Evolutionary conservation across 2,329 filamentous ascomycete genomes (phyloP).

Genomic region (Paracorniculantispora psalliotae): DNA sequence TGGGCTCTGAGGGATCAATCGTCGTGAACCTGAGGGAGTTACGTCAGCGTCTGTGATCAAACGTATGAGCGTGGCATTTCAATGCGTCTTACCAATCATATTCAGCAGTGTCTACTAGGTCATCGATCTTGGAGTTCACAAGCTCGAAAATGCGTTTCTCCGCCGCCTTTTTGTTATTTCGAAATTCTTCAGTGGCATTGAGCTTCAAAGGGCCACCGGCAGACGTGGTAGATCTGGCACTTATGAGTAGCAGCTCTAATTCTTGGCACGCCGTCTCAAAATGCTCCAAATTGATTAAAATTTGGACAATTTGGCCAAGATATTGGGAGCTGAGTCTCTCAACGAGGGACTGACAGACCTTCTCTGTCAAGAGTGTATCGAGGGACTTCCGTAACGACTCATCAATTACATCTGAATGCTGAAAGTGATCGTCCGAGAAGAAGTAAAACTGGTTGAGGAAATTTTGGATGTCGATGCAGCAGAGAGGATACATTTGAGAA

Average conservation of each 20-base stretch:
- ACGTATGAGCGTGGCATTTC: slow-evolving; percentile 14
- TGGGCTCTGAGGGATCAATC: slow-evolving; percentile 64
- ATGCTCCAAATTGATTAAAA: slow-evolving; percentile 94
- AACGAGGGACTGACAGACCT: slow-evolving; percentile 86
- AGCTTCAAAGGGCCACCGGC: slow-evolving; percentile 76
- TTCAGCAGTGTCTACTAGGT: slow-evolving; percentile 92
- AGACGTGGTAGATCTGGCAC: slow-evolving; percentile 75
- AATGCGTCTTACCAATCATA: slow-evolving; percentile 70
- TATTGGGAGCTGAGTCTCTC: slow-evolving; percentile 89
- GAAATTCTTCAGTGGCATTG: slow-evolving; percentile 79
- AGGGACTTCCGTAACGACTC: slow-evolving; percentile 84
- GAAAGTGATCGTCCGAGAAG: slow-evolving; percentile 94
- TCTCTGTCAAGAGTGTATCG: slow-evolving; percentile 89
- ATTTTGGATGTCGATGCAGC: slow-evolving; percentile 96
- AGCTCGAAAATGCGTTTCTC: slow-evolving; percentile 98
- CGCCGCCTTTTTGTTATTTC: slow-evolving; percentile 86
- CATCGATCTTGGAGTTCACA: slow-evolving; percentile 97
- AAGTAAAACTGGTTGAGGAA: slow-evolving; percentile 98
- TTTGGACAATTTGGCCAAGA: slow-evolving; percentile 95
- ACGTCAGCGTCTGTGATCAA: slow-evolving; percentile 10
- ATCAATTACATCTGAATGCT: slow-evolving; percentile 84
- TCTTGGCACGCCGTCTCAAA: slow-evolving; percentile 92
- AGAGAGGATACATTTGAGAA: slow-evolving; percentile 97
- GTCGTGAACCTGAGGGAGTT: slow-evolving; percentile 40
- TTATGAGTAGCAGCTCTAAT: slow-evolving; percentile 78